A percentile compares a stretch with the other conserved stretches of the same genome.
These are phyloP conservation scores for Microbotryum silenes-acaulis DNA, from an alignment of 1,284 basidiomycete genomes.

Conservation along the genomic window DNA sequence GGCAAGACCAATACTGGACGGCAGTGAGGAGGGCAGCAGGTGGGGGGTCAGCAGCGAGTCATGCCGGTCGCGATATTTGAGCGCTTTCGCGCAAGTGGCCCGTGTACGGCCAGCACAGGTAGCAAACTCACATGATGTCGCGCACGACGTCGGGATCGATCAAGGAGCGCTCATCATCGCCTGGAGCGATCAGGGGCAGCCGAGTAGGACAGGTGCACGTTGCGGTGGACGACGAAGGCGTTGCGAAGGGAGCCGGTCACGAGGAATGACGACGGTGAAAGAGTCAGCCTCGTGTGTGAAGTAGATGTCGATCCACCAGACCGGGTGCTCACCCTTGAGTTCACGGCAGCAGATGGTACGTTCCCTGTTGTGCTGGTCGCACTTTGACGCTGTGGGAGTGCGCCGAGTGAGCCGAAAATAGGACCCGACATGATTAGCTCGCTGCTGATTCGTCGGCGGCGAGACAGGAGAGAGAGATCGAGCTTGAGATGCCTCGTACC, in stretches of 20 bases:
- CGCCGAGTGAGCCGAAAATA: no score
- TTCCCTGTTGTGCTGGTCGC: conserved; percentile 31
- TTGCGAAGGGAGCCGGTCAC: no score
- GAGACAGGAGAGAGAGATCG: background rate
- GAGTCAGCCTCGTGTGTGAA: no score
- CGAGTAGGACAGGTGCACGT: no score
- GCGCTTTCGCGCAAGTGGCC: no score
- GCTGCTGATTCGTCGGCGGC: background rate
- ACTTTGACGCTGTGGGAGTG: conserved; percentile 21
- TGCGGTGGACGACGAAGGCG: no score
- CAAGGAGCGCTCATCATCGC: conserved; percentile 64
- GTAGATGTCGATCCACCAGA: no score
- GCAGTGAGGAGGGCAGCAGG: background rate
- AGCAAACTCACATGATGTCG: conserved; percentile 53
- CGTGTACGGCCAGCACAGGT: conserved; percentile 37
- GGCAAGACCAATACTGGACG: background rate
- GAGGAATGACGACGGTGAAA: no score
- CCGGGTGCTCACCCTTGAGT: conserved; percentile 13
- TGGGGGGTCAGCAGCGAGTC: conserved; percentile 5
- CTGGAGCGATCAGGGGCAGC: no score
- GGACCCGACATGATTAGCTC: background rate
- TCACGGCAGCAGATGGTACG: conserved; percentile 32
- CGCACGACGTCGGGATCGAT: conserved; percentile 77
- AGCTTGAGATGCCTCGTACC: no score
- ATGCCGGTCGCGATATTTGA: background rate